A percentile compares a stretch with the other conserved stretches of the same genome.
phyloP scores from a whole-genome alignment of 2,329 filamentous ascomycete genomes.

The Aureobasidium sp. region DNA sequence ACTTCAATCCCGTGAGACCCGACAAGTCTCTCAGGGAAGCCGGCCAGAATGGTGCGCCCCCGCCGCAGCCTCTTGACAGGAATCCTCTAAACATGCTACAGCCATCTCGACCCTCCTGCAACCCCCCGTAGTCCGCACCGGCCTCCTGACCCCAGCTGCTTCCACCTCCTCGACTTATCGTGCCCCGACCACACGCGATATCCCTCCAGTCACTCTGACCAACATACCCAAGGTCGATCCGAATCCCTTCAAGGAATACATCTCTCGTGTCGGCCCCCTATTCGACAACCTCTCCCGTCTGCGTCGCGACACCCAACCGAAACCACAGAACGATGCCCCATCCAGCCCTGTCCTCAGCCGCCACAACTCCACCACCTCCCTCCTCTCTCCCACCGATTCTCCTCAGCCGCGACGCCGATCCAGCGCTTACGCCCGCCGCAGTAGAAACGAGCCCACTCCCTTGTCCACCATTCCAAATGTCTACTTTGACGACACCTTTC shows the following conservation, averaged over 20 bases:
- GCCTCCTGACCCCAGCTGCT: conserved; percentile 64
- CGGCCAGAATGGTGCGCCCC: conserved; percentile 65
- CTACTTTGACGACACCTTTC: conserved; percentile 93
- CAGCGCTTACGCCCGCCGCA: conserved; percentile 47
- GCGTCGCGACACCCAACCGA: conserved; percentile 55
- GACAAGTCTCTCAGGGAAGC: conserved; percentile 58
- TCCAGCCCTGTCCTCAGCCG: conserved; percentile 20
- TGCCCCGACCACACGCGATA: conserved; percentile 42
- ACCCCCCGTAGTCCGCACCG: conserved; percentile 80
- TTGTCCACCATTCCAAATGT: conserved; percentile 85
- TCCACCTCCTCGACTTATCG: conserved; percentile 41
- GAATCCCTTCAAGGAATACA: conserved; percentile 73
- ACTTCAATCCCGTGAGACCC: conserved; percentile 54
- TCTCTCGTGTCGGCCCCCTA: conserved; percentile 74
- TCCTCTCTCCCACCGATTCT: conserved; percentile 37
- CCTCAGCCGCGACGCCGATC: conserved; percentile 44
- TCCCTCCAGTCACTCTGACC: conserved; percentile 83
- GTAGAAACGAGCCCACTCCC: conserved; percentile 67
- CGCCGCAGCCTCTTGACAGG: neutral
- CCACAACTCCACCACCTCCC: conserved; percentile 34
- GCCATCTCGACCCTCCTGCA: conserved; percentile 92
- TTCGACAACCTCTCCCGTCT: conserved; percentile 84
- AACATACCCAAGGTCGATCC: conserved; percentile 77
- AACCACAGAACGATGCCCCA: conserved; percentile 28
- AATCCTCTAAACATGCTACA: conserved; percentile 25